phyloP scores from a whole-genome alignment of 306 rosid genomes.

The Malus orientalis region DNA sequence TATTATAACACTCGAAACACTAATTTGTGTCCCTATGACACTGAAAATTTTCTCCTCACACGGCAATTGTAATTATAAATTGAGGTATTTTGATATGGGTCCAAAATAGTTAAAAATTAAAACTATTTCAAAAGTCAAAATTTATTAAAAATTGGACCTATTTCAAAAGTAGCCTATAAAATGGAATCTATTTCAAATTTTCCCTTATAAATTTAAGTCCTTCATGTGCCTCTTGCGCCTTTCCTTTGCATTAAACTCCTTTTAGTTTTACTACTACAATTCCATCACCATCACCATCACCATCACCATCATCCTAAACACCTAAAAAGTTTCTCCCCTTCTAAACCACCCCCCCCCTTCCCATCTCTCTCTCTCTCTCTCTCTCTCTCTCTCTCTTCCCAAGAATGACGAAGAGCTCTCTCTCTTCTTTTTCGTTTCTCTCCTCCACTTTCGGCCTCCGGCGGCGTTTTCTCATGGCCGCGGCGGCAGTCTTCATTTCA shows the following conservation, averaged over 20 bases:
- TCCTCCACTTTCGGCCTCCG: background rate
- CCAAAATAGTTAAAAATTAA: too few species aligned
- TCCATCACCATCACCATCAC: background rate
- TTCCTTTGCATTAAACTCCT: conserved; percentile 30
- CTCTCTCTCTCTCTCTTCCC: conserved; percentile 3
- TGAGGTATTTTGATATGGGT: background rate
- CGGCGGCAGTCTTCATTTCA: background rate
- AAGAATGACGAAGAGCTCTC: conserved; percentile 44
- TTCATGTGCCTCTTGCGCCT: conserved; percentile 60
- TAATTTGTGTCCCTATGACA: too few species aligned
- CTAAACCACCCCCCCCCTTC: background rate
- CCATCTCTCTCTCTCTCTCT: background rate
- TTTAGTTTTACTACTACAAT: background rate
- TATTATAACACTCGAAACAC: too few species aligned
- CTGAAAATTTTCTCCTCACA: too few species aligned
- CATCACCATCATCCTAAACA: background rate
- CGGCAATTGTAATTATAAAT: too few species aligned
- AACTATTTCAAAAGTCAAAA: too few species aligned
- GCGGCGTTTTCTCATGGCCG: background rate
- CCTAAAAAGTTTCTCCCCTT: background rate
- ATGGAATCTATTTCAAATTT: too few species aligned
- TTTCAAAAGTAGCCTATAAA: too few species aligned
- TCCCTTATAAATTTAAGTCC: conserved; percentile 11
- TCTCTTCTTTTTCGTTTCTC: conserved; percentile 32
- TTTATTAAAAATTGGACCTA: too few species aligned